Percentiles rank a stretch among this genome's conserved stretches.
Evolutionary conservation across 257 asterid genomes (phyloP).

Genomic region (Capsicum rhomboideum): DNA sequence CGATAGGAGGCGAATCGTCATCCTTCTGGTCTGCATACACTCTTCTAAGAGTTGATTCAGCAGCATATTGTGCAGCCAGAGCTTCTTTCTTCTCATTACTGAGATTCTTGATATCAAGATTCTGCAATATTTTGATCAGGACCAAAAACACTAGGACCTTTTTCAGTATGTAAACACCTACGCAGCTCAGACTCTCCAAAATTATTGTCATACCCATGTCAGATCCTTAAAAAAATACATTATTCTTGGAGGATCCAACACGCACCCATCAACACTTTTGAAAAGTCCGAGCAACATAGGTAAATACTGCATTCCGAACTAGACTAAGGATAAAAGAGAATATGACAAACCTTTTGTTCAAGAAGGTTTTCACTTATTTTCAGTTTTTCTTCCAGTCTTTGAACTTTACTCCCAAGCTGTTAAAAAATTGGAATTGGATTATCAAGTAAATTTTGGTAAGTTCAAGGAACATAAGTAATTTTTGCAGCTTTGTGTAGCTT

Average conservation of each 20-base stretch:
- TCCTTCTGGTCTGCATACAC: slow-evolving; percentile 71
- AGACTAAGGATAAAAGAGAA: background rate
- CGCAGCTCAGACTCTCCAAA: background rate
- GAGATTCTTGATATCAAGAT: slow-evolving; percentile 62
- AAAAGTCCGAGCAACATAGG: background rate
- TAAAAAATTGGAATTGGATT: background rate
- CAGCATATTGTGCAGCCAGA: slow-evolving; percentile 77
- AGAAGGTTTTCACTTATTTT: slow-evolving; percentile 36
- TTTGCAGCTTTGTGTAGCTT: no score
- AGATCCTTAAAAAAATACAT: background rate
- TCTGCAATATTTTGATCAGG: slow-evolving; percentile 32
- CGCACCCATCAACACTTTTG: background rate
- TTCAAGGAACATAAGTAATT: no score
- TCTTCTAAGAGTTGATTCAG: slow-evolving; percentile 83
- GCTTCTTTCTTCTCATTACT: slow-evolving; percentile 62
- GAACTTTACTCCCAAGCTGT: slow-evolving; percentile 52
- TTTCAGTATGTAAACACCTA: background rate
- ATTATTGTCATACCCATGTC: background rate
- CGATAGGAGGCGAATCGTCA: slow-evolving; percentile 55
- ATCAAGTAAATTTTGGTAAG: background rate
- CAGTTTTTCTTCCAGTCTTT: slow-evolving; percentile 54
- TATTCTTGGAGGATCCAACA: background rate
- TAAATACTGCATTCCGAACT: background rate
- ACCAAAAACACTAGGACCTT: background rate
- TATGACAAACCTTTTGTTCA: slow-evolving; percentile 50